Conservation (phyloP, 768 basidiomycete genomes). For the Suillus subalutaceus region DNA sequence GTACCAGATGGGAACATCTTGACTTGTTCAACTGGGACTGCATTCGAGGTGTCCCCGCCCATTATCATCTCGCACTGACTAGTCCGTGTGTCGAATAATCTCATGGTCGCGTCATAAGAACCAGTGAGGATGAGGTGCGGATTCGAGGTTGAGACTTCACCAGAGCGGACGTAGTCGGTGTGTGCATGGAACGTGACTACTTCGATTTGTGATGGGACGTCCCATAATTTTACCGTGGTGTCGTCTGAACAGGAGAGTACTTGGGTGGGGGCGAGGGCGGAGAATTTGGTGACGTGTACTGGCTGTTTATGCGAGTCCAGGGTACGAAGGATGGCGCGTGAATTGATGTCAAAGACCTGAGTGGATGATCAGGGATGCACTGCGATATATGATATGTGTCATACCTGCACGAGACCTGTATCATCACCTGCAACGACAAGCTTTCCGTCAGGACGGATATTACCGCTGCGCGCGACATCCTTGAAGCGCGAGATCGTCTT, state of each 20-base stretch:
- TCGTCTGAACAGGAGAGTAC: constrained; percentile 96
- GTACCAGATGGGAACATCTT: constrained; percentile 91
- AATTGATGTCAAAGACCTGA: constrained; percentile 91
- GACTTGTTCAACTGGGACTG: constrained; percentile 85
- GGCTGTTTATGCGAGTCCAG: constrained; percentile 95
- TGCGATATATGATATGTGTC: neutral
- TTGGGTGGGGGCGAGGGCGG: constrained; percentile 76
- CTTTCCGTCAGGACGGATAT: constrained; percentile 91
- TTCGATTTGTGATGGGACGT: constrained; percentile 86
- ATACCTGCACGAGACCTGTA: constrained; percentile 80
- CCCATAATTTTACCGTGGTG: constrained; percentile 92
- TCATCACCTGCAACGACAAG: constrained; percentile 95
- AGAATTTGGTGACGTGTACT: constrained; percentile 94
- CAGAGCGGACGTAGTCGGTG: constrained; percentile 95
- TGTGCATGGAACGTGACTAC: constrained; percentile 82
- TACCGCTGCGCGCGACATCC: constrained; percentile 88
- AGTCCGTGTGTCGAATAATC: constrained; percentile 85
- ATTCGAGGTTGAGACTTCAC: constrained; percentile 80
- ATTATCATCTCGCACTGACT: constrained; percentile 85
- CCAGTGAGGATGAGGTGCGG: constrained; percentile 88
- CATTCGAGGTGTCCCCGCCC: constrained; percentile 42
- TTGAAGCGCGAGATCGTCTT: constrained; percentile 98
- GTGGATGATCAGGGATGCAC: constrained; percentile 10
- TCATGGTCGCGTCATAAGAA: constrained; percentile 91
- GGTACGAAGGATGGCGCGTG: constrained; percentile 89